Percentiles rank a stretch among this genome's conserved stretches.
phyloP scores from a whole-genome alignment of 176 grass and related monocot species.

The Alopecurus myosuroides region DNA sequence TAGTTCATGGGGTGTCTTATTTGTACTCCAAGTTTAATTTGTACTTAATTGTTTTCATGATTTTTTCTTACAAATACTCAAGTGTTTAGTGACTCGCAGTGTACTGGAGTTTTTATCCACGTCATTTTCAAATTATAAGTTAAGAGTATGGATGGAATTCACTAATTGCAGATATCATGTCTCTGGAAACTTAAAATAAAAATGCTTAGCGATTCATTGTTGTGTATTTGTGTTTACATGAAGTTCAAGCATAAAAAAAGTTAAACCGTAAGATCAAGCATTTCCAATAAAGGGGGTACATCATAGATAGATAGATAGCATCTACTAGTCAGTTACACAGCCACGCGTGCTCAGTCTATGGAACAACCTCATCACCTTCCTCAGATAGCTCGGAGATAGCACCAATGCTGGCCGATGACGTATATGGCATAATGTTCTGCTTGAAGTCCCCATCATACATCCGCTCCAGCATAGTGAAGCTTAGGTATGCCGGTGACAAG shows the following conservation, averaged over 20 bases:
- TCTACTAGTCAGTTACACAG: neutral
- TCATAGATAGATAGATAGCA: neutral
- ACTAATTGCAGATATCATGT: too few relatives aligned
- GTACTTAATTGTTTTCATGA: too few relatives aligned
- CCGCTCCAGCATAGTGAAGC: conserved; percentile 9
- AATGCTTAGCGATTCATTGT: neutral
- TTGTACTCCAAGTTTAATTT: too few relatives aligned
- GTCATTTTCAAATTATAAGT: too few relatives aligned
- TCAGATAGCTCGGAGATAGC: conserved; percentile 4
- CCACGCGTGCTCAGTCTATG: neutral
- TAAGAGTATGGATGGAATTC: too few relatives aligned
- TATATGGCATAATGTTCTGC: neutral
- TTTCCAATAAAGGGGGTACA: neutral
- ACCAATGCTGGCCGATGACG: neutral
- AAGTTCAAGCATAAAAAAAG: neutral
- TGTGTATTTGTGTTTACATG: neutral
- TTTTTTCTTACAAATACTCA: too few relatives aligned
- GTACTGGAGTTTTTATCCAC: too few relatives aligned
- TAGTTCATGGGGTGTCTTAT: too few relatives aligned
- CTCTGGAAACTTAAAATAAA: neutral
- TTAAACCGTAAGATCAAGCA: neutral
- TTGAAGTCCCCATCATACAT: neutral
- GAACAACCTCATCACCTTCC: conserved; percentile 19
- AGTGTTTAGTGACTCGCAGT: too few relatives aligned
- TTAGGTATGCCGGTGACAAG: conserved; percentile 8